These are phyloP conservation scores for Carex arenaria DNA, from an alignment of 202 grass and related monocot genomes.

Conservation along the genomic window DNA sequence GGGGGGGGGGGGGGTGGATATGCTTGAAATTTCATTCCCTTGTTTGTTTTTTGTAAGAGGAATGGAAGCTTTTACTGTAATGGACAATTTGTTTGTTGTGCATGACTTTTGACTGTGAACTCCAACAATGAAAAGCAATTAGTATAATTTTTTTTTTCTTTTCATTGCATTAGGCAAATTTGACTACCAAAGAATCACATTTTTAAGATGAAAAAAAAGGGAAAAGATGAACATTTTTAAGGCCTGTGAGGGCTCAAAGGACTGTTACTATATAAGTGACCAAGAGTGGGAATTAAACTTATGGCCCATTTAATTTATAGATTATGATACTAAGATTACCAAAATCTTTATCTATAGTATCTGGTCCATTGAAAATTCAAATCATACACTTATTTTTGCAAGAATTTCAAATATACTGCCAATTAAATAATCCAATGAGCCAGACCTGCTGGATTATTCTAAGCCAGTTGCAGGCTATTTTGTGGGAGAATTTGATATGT, in stretches of 20 bases:
- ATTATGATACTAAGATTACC: too few species aligned
- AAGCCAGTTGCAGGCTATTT: too few species aligned
- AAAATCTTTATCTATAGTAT: too few species aligned
- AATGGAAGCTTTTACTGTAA: slow-evolving; percentile 2
- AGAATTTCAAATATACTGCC: too few species aligned
- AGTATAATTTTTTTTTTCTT: not conserved
- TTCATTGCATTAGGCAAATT: not conserved
- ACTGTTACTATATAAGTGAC: not conserved
- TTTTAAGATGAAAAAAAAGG: not conserved
- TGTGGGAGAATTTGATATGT: too few species aligned
- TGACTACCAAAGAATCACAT: not conserved
- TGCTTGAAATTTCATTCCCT: slow-evolving; percentile 12
- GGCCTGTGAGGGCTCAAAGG: not conserved
- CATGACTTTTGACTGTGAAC: not conserved
- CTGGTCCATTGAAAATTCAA: too few species aligned
- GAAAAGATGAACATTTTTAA: not conserved
- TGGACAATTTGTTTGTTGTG: not conserved
- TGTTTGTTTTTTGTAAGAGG: slow-evolving; percentile 30
- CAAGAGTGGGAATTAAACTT: too few species aligned
- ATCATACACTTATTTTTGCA: too few species aligned
- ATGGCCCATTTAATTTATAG: too few species aligned
- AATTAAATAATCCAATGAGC: too few species aligned
- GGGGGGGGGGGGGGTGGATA: not conserved
- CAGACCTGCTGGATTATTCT: too few species aligned
- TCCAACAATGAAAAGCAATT: not conserved